Percentiles rank a stretch among this genome's conserved stretches.
Evolutionary conservation across 176 grass and related monocot genomes (phyloP).

Genomic region (Phoenix dactylifera): DNA sequence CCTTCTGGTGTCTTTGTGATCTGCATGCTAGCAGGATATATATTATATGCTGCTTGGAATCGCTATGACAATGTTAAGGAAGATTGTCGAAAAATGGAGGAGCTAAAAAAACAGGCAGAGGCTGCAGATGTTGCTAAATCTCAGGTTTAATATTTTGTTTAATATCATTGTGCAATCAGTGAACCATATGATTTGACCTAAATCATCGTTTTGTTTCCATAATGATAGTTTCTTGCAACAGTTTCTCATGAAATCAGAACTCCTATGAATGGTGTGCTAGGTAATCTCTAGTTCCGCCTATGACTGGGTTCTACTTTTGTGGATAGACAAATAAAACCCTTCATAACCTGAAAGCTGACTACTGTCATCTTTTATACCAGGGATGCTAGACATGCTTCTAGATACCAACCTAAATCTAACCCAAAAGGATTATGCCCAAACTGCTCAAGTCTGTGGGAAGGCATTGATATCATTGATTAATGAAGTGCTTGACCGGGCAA

Average conservation of each 20-base stretch:
- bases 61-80: conserved; percentile 87
- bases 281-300: neutral
- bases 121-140: conserved; percentile 20
- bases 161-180: neutral
- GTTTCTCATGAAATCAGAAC: conserved; percentile 18
- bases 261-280: conserved; percentile 20
- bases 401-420: conserved; percentile 10
- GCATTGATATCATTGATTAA: conserved; percentile 5
- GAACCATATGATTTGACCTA: neutral
- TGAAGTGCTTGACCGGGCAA: conserved; percentile 10
- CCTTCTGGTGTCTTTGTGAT: conserved; percentile 71
- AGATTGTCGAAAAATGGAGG: conserved; percentile 13
- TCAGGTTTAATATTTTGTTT: conserved; percentile 1
- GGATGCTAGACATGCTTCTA: conserved; percentile 10
- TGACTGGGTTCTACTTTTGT: neutral
- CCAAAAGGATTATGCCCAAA: conserved; percentile 8
- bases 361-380: neutral
- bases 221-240: conserved; percentile 14
- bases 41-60: conserved; percentile 81
- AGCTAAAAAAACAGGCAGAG: conserved; percentile 8
- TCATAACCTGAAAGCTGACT: too few species aligned
- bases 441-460: conserved; percentile 11
- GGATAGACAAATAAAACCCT: too few species aligned
- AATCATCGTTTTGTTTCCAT: neutral
- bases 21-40: conserved; percentile 68